Evolutionary conservation across 371 early-diverging fungal genomes (phyloP).

Genomic region (Mortierella sp.): DNA sequence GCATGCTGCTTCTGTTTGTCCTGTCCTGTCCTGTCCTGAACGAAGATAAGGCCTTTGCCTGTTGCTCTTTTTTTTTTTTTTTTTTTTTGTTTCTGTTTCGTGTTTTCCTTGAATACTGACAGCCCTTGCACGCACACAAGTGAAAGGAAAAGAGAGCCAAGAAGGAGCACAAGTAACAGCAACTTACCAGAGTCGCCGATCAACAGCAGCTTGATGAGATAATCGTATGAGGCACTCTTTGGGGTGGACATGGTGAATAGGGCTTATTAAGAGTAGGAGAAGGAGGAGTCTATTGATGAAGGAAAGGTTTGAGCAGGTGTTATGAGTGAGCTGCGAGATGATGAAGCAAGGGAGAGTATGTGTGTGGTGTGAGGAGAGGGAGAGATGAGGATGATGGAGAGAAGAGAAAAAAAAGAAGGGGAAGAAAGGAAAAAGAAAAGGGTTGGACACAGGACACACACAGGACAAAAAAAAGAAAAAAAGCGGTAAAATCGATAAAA

Average conservation of each 20-base stretch:
- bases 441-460: background rate
- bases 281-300: background rate
- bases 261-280: background rate
- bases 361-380: background rate
- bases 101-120: background rate
- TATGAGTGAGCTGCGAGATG: background rate
- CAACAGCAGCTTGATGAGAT: conserved; percentile 98
- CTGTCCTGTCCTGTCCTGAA: background rate
- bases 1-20: background rate
- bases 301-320: background rate
- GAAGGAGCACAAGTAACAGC: background rate
- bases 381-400: background rate
- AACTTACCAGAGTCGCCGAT: conserved; percentile 98
- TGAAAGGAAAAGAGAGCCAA: background rate
- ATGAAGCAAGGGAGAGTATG: background rate
- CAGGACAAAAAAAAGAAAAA: background rate
- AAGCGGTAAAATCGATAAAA: no score
- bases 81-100: background rate
- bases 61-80: background rate
- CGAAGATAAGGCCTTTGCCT: background rate
- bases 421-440: conserved; percentile 8
- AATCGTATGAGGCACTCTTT: conserved; percentile 94
- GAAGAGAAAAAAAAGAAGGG: background rate
- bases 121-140: no score
- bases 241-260: conserved; percentile 75